Evolutionary conservation across 345 rosid species (phyloP).

Genomic region (Syzygium aromaticum): DNA sequence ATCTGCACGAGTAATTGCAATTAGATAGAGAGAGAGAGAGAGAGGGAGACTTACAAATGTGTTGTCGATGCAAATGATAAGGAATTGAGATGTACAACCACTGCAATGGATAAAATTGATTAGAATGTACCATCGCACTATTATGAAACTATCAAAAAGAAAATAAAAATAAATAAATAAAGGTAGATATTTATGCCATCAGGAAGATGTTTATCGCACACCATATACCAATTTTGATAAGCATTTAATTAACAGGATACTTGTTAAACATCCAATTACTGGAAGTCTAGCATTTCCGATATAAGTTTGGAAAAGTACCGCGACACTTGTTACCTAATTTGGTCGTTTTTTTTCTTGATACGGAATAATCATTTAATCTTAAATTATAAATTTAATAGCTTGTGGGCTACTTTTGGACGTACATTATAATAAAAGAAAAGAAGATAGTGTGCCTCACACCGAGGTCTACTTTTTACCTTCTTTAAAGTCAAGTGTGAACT

Average conservation of each 20-base stretch:
- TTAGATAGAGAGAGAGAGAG: accelerated
- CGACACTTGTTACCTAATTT: background rate
- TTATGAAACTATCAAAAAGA: background rate
- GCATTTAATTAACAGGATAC: accelerated
- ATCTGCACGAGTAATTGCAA: accelerated
- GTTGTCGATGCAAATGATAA: background rate
- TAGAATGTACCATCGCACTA: accelerated
- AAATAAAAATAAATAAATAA: too few species aligned
- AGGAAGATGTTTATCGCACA: too few species aligned
- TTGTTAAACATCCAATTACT: too few species aligned
- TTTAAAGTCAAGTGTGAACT: background rate
- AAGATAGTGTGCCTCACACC: background rate
- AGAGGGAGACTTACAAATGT: too few species aligned
- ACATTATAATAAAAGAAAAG: background rate
- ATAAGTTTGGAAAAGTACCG: background rate
- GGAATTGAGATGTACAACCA: background rate
- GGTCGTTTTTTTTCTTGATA: background rate
- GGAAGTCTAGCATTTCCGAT: background rate
- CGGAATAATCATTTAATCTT: too few species aligned
- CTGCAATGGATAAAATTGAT: background rate
- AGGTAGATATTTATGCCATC: too few species aligned
- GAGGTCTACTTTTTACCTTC: background rate
- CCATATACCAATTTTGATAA: too few species aligned
- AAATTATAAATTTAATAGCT: background rate
- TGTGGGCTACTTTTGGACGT: background rate